Base-by-base conservation (phyloP, 2,329 filamentous ascomycete species). In the Dryadomyces quercivorus region DNA sequence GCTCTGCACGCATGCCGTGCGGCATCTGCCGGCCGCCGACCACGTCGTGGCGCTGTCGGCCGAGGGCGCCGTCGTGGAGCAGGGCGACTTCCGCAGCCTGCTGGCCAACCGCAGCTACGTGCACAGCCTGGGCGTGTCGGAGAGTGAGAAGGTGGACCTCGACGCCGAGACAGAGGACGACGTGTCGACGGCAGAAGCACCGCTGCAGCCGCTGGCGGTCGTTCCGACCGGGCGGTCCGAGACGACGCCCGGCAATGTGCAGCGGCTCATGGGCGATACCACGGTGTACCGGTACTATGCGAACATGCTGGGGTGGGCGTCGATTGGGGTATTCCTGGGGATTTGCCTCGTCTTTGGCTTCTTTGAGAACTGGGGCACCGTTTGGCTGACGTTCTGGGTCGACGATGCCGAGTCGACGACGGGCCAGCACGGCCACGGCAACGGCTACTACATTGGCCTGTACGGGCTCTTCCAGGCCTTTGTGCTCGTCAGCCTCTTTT, bases 11-110 rank as follows among this genome's bases (percentile, higher is more conserved):
- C 69, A 73, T 56, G 68, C 66, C 2, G 61, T 72, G 20, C 60
- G 64, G 3, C 66, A 69, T 54, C 59, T 76, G 1, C 69, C 71
- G 0, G 62, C 64, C 0, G 70, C 73, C 2, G 69, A 76, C 47
- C 70, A 75, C 38, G 70, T 79, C 8, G 69, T 79, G 43, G 72
- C 70, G 0, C 67, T 80, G 0, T 68, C 67, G 0, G 40, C 59
- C 0, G 63, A 69, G 2, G 72, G 73, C 0, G 65, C 59, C 1
- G 60, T 77, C 1, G 62, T 70, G 0, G 74, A 78, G 36, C 69
- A 77, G 58, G 70, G 70, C 3, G 65, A 60, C 0, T 76, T 72
- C 47, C 51, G 63, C 6, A 59, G 69, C 6, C 64, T 76, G 1
- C 61, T 68, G 48, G 55, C 57, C 1, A 69, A 69, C 43, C 63